These are phyloP conservation scores for Candida maris DNA, from an alignment of 805 yeast genomes.

Conservation along the genomic window DNA sequence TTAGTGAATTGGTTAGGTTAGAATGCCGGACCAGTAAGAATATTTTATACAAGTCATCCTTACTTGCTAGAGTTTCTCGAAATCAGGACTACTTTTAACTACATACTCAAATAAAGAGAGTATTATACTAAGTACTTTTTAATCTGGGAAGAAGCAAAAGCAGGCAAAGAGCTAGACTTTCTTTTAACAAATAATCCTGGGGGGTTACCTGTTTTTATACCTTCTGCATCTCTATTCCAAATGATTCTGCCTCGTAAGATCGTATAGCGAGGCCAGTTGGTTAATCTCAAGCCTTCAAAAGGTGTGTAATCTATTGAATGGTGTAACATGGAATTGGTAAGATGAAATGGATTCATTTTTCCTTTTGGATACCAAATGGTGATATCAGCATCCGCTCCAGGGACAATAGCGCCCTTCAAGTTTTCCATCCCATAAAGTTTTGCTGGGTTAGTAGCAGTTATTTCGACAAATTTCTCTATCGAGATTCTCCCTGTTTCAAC, in stretches of 20 bases:
- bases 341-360: constrained; percentile 22
- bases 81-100: too few relatives aligned
- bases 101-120: too few relatives aligned
- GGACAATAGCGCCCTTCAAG: constrained; percentile 39
- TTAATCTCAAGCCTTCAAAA: constrained; percentile 36
- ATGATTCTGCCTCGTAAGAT: constrained; percentile 36
- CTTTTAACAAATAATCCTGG: constrained; percentile 28
- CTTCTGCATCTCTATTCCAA: constrained; percentile 29
- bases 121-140: too few relatives aligned
- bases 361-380: constrained; percentile 45
- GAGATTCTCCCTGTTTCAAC: constrained; percentile 38
- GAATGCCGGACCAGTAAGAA: constrained; percentile 29
- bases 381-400: constrained; percentile 47
- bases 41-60: constrained; percentile 19
- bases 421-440: constrained; percentile 41
- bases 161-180: too few relatives aligned
- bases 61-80: background rate
- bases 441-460: constrained; percentile 44
- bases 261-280: constrained; percentile 47
- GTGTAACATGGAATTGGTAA: constrained; percentile 31
- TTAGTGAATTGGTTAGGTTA: constrained; percentile 33
- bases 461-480: constrained; percentile 42
- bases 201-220: constrained; percentile 13
- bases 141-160: too few relatives aligned
- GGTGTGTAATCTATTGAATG: constrained; percentile 39